Evolutionary conservation across 2,329 filamentous ascomycete genomes (phyloP).

Genomic region (Curvularia verruculosa): DNA sequence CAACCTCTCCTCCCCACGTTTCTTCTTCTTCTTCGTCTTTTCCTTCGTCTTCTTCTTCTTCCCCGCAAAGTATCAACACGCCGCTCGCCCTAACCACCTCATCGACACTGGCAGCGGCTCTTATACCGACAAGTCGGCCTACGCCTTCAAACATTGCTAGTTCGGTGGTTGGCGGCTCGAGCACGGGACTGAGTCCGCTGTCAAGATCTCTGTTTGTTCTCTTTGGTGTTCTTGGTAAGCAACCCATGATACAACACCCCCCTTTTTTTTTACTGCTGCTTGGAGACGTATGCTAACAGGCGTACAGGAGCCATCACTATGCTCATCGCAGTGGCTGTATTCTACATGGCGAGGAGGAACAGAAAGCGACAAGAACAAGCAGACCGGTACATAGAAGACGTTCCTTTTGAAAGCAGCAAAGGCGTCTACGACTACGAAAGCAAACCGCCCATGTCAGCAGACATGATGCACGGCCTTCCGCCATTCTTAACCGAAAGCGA

Average conservation of each 20-base stretch:
- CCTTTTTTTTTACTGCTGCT: not conserved
- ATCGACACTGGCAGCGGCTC: not conserved
- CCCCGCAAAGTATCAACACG: not conserved
- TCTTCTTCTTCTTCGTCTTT: too few relatives aligned
- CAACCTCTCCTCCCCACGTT: too few relatives aligned
- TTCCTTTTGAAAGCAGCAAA: not conserved
- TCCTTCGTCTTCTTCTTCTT: not conserved
- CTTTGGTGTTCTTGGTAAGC: conserved; percentile 15
- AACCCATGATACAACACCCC: too few relatives aligned
- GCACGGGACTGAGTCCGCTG: conserved; percentile 9
- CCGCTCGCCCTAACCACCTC: not conserved
- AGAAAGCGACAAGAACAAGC: conserved; percentile 3
- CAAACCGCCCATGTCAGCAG: not conserved
- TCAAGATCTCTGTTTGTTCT: conserved; percentile 18
- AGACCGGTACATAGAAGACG: not conserved
- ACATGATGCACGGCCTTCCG: not conserved
- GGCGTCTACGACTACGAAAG: not conserved
- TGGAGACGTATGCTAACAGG: not conserved
- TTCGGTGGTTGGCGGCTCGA: not conserved
- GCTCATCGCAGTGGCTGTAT: conserved; percentile 13
- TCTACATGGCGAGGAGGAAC: conserved; percentile 10
- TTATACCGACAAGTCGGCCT: not conserved
- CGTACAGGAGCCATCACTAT: conserved; percentile 12
- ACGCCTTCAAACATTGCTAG: conserved; percentile 1
- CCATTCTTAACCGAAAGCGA: conserved; percentile 15